These are phyloP conservation scores for Lepiota brunneoincarnata DNA, from an alignment of 768 basidiomycete species.

Conservation along the genomic window DNA sequence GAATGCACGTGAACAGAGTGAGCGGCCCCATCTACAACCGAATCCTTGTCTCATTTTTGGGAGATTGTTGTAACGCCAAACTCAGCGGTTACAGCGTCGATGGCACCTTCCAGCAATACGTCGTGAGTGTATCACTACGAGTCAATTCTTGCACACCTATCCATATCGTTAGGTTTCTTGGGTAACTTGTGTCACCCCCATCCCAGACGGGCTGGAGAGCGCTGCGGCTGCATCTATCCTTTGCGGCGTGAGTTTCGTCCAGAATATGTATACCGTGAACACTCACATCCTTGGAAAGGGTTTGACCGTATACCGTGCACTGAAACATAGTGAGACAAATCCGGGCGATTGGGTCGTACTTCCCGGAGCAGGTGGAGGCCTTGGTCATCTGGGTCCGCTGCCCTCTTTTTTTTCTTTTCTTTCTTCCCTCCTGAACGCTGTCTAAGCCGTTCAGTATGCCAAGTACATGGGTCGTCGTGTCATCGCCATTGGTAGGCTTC, in stretches of 20 bases:
- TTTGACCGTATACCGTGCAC: constrained; percentile 82
- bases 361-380: constrained; percentile 78
- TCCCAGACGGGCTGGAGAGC: constrained; percentile 67
- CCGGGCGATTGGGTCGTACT: constrained; percentile 77
- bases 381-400: constrained; percentile 69
- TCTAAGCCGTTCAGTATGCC: constrained; percentile 76
- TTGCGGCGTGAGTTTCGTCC: constrained; percentile 55
- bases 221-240: constrained; percentile 72
- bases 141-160: not conserved
- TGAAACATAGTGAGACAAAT: constrained; percentile 65
- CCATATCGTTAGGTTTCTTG: constrained; percentile 49
- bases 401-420: not conserved
- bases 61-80: constrained; percentile 59
- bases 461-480: constrained; percentile 74
- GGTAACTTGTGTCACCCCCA: constrained; percentile 72
- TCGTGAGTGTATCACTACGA: constrained; percentile 31
- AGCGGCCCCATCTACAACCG: constrained; percentile 15
- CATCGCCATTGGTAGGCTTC: constrained; percentile 59
- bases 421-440: not conserved
- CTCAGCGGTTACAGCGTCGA: constrained; percentile 72
- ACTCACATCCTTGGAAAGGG: constrained; percentile 40
- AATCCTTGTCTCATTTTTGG: not conserved
- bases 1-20: constrained; percentile 74
- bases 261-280: not conserved
- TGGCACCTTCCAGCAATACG: constrained; percentile 75